A percentile compares a stretch with the other conserved stretches of the same genome.
Conservation (phyloP, 805 yeast species). For the Schizosaccharomyces osmophilus region DNA sequence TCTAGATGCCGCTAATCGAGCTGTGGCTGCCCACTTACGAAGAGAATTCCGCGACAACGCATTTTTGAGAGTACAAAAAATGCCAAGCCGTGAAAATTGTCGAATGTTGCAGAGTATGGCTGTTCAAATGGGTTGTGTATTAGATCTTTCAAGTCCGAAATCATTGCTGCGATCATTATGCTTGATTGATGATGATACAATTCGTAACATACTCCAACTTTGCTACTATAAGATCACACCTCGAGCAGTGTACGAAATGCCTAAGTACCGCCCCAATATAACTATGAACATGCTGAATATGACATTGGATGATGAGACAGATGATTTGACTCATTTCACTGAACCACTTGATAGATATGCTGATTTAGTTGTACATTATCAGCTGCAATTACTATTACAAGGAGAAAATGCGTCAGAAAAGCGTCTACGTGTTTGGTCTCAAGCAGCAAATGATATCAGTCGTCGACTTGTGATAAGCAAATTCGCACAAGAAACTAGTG, state of each 20-base stretch:
- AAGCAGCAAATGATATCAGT: constrained; percentile 4
- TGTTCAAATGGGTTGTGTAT: constrained; percentile 24
- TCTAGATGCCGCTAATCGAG: constrained; percentile 53
- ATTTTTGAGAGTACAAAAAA: constrained; percentile 61
- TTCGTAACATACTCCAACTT: constrained; percentile 42
- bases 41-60: constrained; percentile 59
- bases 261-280: not conserved
- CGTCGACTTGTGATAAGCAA: not conserved
- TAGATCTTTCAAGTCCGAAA: constrained; percentile 52
- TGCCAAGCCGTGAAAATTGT: constrained; percentile 61
- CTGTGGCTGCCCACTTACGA: constrained; percentile 63
- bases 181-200: constrained; percentile 53
- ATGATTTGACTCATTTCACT: constrained; percentile 66
- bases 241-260: not conserved
- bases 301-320: not conserved
- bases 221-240: constrained; percentile 4
- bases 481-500: not conserved
- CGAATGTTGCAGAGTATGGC: constrained; percentile 57
- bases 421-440: not conserved
- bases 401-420: constrained; percentile 7
- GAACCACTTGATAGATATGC: constrained; percentile 96
- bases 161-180: constrained; percentile 35
- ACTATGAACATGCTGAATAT: not conserved
- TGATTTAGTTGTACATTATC: constrained; percentile 92
- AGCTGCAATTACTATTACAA: constrained; percentile 19